Evolutionary conservation across 1,284 basidiomycete species (phyloP).

Genomic region (Leccinum fuscescens): DNA sequence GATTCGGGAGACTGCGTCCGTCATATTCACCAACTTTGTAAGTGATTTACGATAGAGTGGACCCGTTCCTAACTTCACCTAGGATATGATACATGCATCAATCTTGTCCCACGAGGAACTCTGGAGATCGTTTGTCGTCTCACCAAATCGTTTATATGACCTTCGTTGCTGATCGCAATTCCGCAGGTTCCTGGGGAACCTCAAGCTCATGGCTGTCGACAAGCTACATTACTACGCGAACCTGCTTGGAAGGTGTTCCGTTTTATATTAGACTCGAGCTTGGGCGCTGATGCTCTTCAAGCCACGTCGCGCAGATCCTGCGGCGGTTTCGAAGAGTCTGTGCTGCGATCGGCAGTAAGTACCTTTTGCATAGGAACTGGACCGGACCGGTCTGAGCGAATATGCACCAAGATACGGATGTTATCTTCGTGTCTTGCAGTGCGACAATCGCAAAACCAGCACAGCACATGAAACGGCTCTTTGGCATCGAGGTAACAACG

Average conservation of each 20-base stretch:
- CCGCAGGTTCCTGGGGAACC: slow-evolving; percentile 65
- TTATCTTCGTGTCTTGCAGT: slow-evolving; percentile 83
- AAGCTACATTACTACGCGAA: slow-evolving; percentile 82
- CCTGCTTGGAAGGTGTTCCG: slow-evolving; percentile 63
- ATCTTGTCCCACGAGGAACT: slow-evolving; percentile 83
- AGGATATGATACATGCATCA: slow-evolving; percentile 88
- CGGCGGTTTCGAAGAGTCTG: slow-evolving; percentile 78
- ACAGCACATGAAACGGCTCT: slow-evolving; percentile 73
- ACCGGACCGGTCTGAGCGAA: background rate
- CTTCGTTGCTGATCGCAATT: slow-evolving; percentile 3
- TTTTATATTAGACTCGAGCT: background rate
- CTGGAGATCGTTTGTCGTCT: slow-evolving; percentile 66
- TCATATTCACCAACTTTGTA: slow-evolving; percentile 80
- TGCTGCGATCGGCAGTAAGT: slow-evolving; percentile 80
- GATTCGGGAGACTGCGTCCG: slow-evolving; percentile 62
- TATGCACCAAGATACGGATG: slow-evolving; percentile 47
- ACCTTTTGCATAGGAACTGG: background rate
- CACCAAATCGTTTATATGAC: background rate
- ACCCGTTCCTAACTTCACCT: slow-evolving; percentile 3
- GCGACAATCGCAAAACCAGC: slow-evolving; percentile 85
- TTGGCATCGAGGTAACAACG: slow-evolving; percentile 55
- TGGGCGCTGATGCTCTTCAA: slow-evolving; percentile 30
- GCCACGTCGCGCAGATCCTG: slow-evolving; percentile 80
- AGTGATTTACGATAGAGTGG: background rate
- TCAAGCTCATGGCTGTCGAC: slow-evolving; percentile 82